A percentile compares a stretch with the other conserved stretches of the same genome.
phyloP scores from a whole-genome alignment of 805 yeast species.

The Cyberlindnera petersonii region DNA sequence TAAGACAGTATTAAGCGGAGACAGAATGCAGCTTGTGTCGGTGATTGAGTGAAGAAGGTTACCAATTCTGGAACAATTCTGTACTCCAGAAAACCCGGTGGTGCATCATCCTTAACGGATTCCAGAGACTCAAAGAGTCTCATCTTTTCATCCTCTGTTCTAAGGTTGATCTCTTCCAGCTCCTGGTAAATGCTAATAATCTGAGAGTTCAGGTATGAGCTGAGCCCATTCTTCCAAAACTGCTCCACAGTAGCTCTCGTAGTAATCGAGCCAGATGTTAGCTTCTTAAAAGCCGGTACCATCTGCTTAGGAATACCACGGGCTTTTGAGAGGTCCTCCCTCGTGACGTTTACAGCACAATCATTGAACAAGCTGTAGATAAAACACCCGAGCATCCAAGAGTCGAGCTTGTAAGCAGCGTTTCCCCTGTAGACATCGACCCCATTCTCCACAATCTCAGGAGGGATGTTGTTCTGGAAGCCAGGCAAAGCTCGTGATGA shows the following conservation, averaged over 20 bases:
- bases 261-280: slow-evolving; percentile 37
- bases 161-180: slow-evolving; percentile 53
- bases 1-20: slow-evolving; percentile 30
- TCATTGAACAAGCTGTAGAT: slow-evolving; percentile 43
- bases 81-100: slow-evolving; percentile 53
- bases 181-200: slow-evolving; percentile 51
- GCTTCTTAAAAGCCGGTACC: slow-evolving; percentile 36
- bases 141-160: slow-evolving; percentile 51
- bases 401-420: slow-evolving; percentile 51
- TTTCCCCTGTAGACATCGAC: slow-evolving; percentile 33
- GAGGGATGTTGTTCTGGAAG: slow-evolving; percentile 41
- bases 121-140: slow-evolving; percentile 37
- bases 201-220: slow-evolving; percentile 35
- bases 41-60: slow-evolving; percentile 34
- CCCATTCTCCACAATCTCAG: slow-evolving; percentile 47
- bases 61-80: slow-evolving; percentile 70
- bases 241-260: slow-evolving; percentile 34
- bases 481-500: slow-evolving; percentile 33
- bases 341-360: slow-evolving; percentile 10
- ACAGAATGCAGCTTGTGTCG: slow-evolving; percentile 28
- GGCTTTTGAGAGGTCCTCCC: slow-evolving; percentile 10
- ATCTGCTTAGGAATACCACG: slow-evolving; percentile 33
- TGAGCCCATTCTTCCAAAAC: slow-evolving; percentile 26
- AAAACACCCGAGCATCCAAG: slow-evolving; percentile 60
- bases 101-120: slow-evolving; percentile 32